phyloP scores from a whole-genome alignment of 495 filamentous ascomycete species.

The Aspergillus ellipticus region DNA sequence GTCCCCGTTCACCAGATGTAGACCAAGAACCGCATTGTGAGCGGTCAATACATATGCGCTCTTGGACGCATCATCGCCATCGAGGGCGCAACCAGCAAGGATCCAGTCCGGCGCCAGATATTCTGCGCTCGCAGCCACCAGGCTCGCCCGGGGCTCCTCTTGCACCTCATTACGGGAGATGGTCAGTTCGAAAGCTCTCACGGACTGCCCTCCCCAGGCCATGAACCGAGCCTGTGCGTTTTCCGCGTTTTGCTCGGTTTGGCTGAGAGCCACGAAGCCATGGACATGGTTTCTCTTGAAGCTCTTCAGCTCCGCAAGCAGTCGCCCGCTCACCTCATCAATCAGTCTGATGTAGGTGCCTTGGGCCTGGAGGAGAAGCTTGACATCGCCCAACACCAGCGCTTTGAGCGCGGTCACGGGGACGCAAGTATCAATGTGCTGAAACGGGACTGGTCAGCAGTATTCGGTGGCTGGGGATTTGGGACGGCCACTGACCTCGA shows the following conservation, averaged over 20 bases:
- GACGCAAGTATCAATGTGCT: slow-evolving; percentile 47
- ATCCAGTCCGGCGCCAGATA: slow-evolving; percentile 72
- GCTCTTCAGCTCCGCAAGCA: slow-evolving; percentile 25
- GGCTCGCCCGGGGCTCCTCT: slow-evolving; percentile 5
- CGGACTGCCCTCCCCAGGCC: slow-evolving; percentile 67
- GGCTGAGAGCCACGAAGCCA: slow-evolving; percentile 32
- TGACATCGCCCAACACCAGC: slow-evolving; percentile 21
- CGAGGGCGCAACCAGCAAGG: slow-evolving; percentile 57
- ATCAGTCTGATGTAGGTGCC: slow-evolving; percentile 37
- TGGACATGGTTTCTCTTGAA: slow-evolving; percentile 44
- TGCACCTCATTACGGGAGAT: slow-evolving; percentile 16
- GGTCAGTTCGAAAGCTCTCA: slow-evolving; percentile 55
- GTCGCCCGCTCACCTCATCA: slow-evolving; percentile 31
- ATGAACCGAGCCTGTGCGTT: slow-evolving; percentile 49
- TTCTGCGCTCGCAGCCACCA: slow-evolving; percentile 32
- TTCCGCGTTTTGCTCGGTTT: slow-evolving; percentile 11
- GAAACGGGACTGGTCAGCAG: slow-evolving; percentile 15
- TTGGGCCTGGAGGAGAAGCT: slow-evolving; percentile 40
- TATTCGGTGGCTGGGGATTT: neutral
- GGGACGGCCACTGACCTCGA: slow-evolving; percentile 30
- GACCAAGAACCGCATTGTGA: slow-evolving; percentile 69
- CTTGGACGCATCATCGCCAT: slow-evolving; percentile 11
- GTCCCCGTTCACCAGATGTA: slow-evolving; percentile 22
- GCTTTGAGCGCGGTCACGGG: slow-evolving; percentile 41
- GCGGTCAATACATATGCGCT: slow-evolving; percentile 63